phyloP scores from a whole-genome alignment of 2,329 filamentous ascomycete species.

The Paradendryphiella salina region DNA sequence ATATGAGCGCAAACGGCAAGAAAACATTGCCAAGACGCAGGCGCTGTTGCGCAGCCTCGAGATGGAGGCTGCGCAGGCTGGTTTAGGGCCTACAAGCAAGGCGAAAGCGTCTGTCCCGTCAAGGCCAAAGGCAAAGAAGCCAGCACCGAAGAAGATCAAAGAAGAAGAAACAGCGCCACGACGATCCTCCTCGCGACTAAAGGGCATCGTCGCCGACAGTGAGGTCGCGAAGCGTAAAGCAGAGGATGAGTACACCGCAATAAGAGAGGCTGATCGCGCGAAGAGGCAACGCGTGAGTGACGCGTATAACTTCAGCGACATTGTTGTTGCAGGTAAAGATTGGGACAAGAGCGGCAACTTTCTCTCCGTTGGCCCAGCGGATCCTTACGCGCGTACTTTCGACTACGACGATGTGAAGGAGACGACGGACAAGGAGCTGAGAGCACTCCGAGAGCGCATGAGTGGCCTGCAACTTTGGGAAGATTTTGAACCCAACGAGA shows the following conservation, averaged over 20 bases:
- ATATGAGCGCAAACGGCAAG: constrained; percentile 81
- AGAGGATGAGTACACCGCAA: constrained; percentile 63
- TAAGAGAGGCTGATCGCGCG: constrained; percentile 60
- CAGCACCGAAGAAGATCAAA: constrained; percentile 59
- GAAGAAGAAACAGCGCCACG: constrained; percentile 59
- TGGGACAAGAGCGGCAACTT: constrained; percentile 71
- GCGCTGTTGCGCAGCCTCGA: constrained; percentile 78
- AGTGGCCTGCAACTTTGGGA: constrained; percentile 77
- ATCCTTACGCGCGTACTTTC: constrained; percentile 83
- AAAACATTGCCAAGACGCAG: constrained; percentile 86
- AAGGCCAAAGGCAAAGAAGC: constrained; percentile 48
- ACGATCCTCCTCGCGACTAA: constrained; percentile 64
- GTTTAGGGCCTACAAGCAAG: constrained; percentile 64
- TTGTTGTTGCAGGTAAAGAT: constrained; percentile 77
- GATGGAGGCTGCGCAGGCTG: constrained; percentile 66
- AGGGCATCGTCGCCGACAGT: constrained; percentile 66
- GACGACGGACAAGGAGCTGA: constrained; percentile 75
- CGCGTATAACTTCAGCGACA: constrained; percentile 72
- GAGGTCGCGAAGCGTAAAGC: constrained; percentile 70
- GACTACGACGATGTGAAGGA: constrained; percentile 79
- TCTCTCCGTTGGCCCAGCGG: constrained; percentile 68
- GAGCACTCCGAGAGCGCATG: constrained; percentile 75
- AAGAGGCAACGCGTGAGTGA: constrained; percentile 68
- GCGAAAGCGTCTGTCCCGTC: constrained; percentile 53
- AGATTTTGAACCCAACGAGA: constrained; percentile 74